These are phyloP conservation scores for Cenchrus purpureus DNA, from an alignment of 176 grass and related monocot species.

Conservation along the genomic window DNA sequence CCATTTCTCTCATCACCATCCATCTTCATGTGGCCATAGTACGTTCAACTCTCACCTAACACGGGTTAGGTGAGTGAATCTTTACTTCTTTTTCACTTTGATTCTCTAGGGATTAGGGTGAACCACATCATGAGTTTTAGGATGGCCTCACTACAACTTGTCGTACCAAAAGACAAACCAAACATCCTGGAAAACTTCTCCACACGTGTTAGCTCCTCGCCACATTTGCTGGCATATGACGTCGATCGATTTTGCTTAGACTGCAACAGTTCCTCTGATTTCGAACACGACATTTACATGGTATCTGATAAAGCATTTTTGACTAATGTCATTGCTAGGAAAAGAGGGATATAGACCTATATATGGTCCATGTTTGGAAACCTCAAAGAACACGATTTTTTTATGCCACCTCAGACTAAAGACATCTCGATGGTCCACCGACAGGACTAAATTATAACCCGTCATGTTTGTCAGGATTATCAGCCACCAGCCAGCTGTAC, in stretches of 20 bases:
- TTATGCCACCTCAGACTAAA: too few relatives aligned
- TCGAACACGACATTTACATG: background rate
- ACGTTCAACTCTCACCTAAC: conserved; percentile 6
- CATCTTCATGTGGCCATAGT: background rate
- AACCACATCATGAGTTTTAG: background rate
- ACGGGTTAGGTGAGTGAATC: background rate
- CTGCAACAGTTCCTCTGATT: background rate
- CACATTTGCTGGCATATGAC: background rate
- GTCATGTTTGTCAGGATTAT: too few relatives aligned
- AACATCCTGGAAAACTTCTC: background rate
- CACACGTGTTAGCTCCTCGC: background rate
- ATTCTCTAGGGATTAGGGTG: background rate
- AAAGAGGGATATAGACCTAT: too few relatives aligned
- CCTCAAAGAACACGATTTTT: too few relatives aligned
- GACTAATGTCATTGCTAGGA: too few relatives aligned
- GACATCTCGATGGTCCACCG: too few relatives aligned
- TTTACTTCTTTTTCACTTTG: background rate
- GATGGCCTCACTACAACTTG: background rate
- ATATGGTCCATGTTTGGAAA: too few relatives aligned
- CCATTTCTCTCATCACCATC: background rate
- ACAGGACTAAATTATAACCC: too few relatives aligned
- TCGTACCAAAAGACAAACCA: background rate
- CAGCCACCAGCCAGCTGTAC: too few relatives aligned
- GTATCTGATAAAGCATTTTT: background rate
- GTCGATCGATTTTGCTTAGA: background rate